phyloP scores from a whole-genome alignment of 306 rosid genomes.

The Rosa multiflora region DNA sequence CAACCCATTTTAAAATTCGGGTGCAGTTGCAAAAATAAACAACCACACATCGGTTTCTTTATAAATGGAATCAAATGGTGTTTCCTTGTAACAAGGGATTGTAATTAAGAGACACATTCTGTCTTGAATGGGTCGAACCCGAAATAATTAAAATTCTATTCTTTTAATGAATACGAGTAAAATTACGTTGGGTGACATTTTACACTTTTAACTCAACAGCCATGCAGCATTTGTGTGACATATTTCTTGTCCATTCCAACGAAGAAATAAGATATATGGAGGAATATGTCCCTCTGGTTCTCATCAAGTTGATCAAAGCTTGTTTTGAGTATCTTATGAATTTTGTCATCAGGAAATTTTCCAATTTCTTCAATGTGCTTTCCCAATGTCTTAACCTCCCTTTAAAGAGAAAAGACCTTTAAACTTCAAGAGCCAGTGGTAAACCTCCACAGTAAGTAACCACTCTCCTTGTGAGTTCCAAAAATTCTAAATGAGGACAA shows the following conservation, averaged over 20 bases:
- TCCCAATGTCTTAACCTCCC: background rate
- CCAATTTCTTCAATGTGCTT: background rate
- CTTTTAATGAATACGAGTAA: too few relatives aligned
- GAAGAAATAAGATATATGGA: background rate
- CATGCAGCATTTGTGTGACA: background rate
- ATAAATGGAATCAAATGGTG: too few relatives aligned
- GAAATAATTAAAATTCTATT: too few relatives aligned
- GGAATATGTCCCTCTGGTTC: background rate
- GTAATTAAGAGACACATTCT: too few relatives aligned
- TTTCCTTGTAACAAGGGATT: too few relatives aligned
- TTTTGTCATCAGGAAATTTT: background rate
- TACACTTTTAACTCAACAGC: too few relatives aligned
- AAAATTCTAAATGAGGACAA: background rate
- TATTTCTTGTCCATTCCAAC: background rate
- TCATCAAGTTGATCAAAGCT: background rate
- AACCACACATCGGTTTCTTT: too few relatives aligned
- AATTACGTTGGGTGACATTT: too few relatives aligned
- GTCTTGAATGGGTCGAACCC: too few relatives aligned
- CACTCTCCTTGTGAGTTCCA: conserved; percentile 2
- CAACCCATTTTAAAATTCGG: too few relatives aligned
- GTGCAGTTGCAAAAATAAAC: too few relatives aligned
- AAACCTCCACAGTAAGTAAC: conserved; percentile 30
- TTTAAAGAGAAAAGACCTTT: conserved; percentile 31
- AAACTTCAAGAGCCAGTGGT: conserved; percentile 42
- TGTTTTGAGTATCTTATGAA: background rate